Base-by-base conservation (phyloP, 2,329 filamentous ascomycete species). In the Cercospora sp. region DNA sequence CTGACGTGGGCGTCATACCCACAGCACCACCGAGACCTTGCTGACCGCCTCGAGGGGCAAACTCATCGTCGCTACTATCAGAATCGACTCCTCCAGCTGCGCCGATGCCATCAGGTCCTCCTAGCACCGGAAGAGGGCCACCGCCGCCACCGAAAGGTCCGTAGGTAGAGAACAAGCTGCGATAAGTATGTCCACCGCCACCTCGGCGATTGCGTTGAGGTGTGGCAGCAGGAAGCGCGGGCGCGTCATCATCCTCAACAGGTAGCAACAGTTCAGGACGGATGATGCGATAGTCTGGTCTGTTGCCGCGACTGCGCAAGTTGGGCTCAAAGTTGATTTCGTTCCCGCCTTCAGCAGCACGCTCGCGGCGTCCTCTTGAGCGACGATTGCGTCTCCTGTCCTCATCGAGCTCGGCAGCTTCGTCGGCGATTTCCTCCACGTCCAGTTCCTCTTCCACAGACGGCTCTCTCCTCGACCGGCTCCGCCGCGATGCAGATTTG, bases 61-160 rank as follows among this genome's bases (percentile, higher is more conserved):
- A 66, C 76, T 99, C 95, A 73, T 99, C 95, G 74, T 99, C 95
- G 78, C 95, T 99, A 79, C 93, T 97, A 78, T 99, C 95, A 5
- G 94, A 97, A 75, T 98, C 95, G 8, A 89, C 91, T 63, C 91
- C 92, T 30, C 90, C 93, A 69, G 88, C 88, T 24, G 91, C 91
- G 12, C 87, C 90, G 53, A 88, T 88, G 66, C 90, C 91, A 83
- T 90, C 91, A 5, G 91, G 90, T 1, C 92, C 92, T 69, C 85
- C 89, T 65, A 94, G 86, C 12, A 95, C 84, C 16, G 92, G 88
- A 34, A 89, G 86, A 51, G 86, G 86, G 40, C 92, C 92, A 53
- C 90, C 89, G 57, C 91, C 91, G 51, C 95, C 93, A 67, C 93
- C 95, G 79, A 99, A 98, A 2, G 95, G 95, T 8, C 95, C 95